Percentiles rank a stretch among this genome's conserved stretches.
These are phyloP conservation scores for Curvularia spicifera DNA, from an alignment of 2,329 filamentous ascomycete species.

Conservation along the genomic window DNA sequence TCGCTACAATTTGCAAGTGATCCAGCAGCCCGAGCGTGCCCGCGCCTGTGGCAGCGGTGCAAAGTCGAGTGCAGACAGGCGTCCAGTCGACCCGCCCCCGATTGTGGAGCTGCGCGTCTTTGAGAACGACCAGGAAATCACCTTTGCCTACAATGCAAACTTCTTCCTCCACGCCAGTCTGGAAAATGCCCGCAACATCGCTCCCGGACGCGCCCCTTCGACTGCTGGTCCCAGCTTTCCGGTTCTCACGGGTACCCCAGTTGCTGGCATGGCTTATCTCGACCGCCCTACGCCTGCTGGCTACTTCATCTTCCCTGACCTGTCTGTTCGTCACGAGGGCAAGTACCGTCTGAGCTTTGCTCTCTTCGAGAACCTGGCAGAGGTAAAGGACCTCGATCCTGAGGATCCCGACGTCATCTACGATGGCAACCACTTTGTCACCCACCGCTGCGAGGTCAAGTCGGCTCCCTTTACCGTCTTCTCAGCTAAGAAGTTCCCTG, in stretches of 20 bases:
- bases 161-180: constrained; percentile 95
- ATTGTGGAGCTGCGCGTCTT: constrained; percentile 90
- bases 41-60: constrained; percentile 94
- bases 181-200: constrained; percentile 82
- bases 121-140: constrained; percentile 72
- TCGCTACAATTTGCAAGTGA: constrained; percentile 81
- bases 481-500: constrained; percentile 98
- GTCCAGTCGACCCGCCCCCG: constrained; percentile 91
- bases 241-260: constrained; percentile 90
- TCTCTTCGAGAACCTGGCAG: constrained; percentile 91
- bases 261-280: constrained; percentile 94
- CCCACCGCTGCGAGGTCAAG: constrained; percentile 89
- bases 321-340: constrained; percentile 94
- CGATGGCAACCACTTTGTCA: constrained; percentile 64
- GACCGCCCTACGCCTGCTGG: constrained; percentile 80
- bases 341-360: constrained; percentile 91
- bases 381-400: constrained; percentile 75
- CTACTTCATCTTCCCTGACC: constrained; percentile 97
- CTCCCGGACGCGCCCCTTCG: constrained; percentile 73
- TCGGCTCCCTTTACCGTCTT: constrained; percentile 86
- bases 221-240: constrained; percentile 71
- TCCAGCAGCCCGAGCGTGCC: constrained; percentile 93
- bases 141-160: constrained; percentile 92
- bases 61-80: constrained; percentile 81
- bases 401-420: constrained; percentile 54